These are phyloP conservation scores for Backusella tuberculispora DNA, from an alignment of 192 early-diverging fungal species.

Conservation along the genomic window DNA sequence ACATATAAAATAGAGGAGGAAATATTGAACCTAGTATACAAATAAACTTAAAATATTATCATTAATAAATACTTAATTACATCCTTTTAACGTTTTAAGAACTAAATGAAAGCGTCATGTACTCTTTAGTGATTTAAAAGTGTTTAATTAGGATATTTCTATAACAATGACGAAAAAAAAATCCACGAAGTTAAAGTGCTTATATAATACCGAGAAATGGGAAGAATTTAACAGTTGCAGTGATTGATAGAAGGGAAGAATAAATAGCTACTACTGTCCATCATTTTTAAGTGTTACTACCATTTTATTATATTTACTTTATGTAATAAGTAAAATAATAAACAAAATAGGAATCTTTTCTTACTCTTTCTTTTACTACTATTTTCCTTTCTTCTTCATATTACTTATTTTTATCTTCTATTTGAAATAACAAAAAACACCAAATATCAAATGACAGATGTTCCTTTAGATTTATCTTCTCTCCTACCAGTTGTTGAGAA, in stretches of 20 bases:
- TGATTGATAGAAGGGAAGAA: neutral
- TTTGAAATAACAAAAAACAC: no score
- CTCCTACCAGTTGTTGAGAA: neutral
- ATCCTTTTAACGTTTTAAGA: no score
- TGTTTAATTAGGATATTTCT: neutral
- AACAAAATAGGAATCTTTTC: neutral
- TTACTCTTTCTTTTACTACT: neutral
- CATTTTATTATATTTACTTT: neutral
- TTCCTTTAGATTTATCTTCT: neutral
- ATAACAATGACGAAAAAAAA: neutral
- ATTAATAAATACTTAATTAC: no score
- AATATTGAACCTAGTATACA: no score
- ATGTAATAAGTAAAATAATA: neutral
- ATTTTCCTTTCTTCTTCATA: neutral
- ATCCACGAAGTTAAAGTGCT: neutral
- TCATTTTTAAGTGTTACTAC: slow-evolving; percentile 8
- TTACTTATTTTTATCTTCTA: neutral
- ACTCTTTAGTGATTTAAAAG: neutral
- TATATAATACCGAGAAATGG: neutral
- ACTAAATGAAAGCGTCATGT: no score
- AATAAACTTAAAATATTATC: no score
- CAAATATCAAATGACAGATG: neutral
- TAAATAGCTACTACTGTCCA: neutral
- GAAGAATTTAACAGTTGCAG: neutral
- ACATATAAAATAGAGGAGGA: no score